Base-by-base conservation (phyloP, 1,284 basidiomycete species). In the Rhodotorula sp. region DNA sequence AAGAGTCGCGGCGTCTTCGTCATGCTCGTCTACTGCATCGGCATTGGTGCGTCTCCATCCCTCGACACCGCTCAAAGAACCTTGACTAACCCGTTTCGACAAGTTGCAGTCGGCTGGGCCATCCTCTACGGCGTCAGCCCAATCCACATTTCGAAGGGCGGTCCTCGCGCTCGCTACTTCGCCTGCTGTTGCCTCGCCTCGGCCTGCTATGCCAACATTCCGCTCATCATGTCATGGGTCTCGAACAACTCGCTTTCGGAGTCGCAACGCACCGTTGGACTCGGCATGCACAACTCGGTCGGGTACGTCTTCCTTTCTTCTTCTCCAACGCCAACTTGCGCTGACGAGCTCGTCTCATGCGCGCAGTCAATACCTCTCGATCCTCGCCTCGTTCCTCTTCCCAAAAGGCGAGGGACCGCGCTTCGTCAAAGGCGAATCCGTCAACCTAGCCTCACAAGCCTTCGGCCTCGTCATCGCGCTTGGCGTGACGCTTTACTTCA, bases 1-100 rank as follows among this genome's bases (percentile, higher is more conserved):
- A 90, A 91, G 79, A 86, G 81, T 62, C 86, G 91, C 67, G 92
- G 91, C 47, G 62, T 82, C 34, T 79, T 78, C 37, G 76, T 79
- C 51, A 78, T 79, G 31, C 53, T 56, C 34, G 80, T 81, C 40
- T 82, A 82, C 73, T 47, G 72, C 18, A 75, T 83, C 59, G 81
- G 81, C 31, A 75, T 82, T 55, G 67, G 40, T 44, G 40, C 40
- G 40, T 13, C 16, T 11, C 40, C 11, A 6, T 44, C 16, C 16
- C 11, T 44, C 11, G 40, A 34, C 40, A 8, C 40, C 3, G 3
- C 40, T 18, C n/a, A n/a, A n/a, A 44, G 40, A 13, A 44, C 34
- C 10, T 10, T 5, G 34, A 34, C 10, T 34, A 10, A 34, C 34
- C 34, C 34, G 34, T 10, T 34, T 34, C 34, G 34, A 34, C 34